Base-by-base conservation (phyloP, 768 basidiomycete genomes). In the Cyclocybe cylindracea region DNA sequence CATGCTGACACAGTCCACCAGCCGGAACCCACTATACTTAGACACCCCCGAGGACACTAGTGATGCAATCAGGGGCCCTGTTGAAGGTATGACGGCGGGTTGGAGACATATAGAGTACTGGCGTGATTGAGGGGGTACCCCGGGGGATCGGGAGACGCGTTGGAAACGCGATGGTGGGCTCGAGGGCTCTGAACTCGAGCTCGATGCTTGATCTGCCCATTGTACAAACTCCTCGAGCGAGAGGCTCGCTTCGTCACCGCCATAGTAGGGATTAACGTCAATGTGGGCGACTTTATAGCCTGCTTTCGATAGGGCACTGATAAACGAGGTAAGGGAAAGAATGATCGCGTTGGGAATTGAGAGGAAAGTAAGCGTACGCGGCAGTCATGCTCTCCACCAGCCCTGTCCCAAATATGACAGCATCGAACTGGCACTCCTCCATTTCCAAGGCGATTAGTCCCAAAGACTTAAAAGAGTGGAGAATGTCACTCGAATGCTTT, bases 201-300 rank as follows among this genome's bases (percentile, higher is more conserved):
- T 24, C 24, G 24, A 24, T 24, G 51, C 70, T 0, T 58, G 50
- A 42, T 85, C 76, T 8, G 82, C 80, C 92, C 91, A 95, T 40
- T 76, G 62, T 2, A 82, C 62, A 13, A 97, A 77, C 63, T 98
- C 96, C 49, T 91, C 84, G 1, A 95, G 72, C 0, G 89, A 86
- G 24, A 98, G 67, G 19, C 85, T 88, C 1, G 95, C 93, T 66
- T 94, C 84, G 42, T 85, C 75, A 10, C 78, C 86, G 40, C 95
- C 96, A 61, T 98, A 98, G 66, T 93, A 91, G 0, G 81, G 65
- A 57, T 94, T 90, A 13, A 76, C 69, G 66, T 98, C 96, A 55
- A 98, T 70, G 58, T 98, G 96, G 0, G 90, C 91, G 24, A 98
- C 86, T 54, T 82, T 88, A 69, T 88, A 85, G 39, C 94, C 93